Percentiles rank a stretch among this genome's conserved stretches.
These are phyloP conservation scores for Lichtheimia ornata DNA, from an alignment of 371 early-diverging fungal species.

Conservation along the genomic window DNA sequence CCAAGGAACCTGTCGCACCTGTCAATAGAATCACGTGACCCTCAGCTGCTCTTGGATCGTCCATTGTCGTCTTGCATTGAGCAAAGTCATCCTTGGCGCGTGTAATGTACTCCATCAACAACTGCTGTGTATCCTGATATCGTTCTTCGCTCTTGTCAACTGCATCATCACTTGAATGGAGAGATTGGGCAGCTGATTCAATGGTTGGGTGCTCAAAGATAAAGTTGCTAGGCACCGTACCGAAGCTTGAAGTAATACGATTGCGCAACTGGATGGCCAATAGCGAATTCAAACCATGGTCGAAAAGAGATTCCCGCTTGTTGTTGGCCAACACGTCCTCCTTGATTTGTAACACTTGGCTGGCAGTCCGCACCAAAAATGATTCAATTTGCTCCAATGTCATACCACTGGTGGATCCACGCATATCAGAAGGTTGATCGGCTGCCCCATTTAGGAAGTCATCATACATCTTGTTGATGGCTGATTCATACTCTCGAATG, in stretches of 20 bases:
- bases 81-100: constrained; percentile 26
- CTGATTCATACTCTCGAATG: constrained; percentile 11
- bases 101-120: constrained; percentile 13
- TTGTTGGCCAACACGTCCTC: no score
- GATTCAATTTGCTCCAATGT: no score
- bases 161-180: background rate
- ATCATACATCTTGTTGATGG: constrained; percentile 28
- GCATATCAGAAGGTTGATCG: background rate
- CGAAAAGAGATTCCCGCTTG: constrained; percentile 12
- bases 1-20: constrained; percentile 47
- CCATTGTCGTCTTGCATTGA: background rate
- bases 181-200: constrained; percentile 5
- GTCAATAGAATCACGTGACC: constrained; percentile 35
- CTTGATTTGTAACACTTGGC: no score
- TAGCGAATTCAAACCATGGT: constrained; percentile 18
- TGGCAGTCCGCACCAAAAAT: no score
- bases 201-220: constrained; percentile 34
- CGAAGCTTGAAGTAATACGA: constrained; percentile 17
- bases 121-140: constrained; percentile 11
- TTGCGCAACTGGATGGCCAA: constrained; percentile 15
- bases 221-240: constrained; percentile 32
- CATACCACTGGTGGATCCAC: no score
- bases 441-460: constrained; percentile 16
- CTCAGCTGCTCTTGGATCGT: background rate
- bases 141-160: constrained; percentile 5